phyloP scores from a whole-genome alignment of 139 green algal genomes.

The Volvox africanus region DNA sequence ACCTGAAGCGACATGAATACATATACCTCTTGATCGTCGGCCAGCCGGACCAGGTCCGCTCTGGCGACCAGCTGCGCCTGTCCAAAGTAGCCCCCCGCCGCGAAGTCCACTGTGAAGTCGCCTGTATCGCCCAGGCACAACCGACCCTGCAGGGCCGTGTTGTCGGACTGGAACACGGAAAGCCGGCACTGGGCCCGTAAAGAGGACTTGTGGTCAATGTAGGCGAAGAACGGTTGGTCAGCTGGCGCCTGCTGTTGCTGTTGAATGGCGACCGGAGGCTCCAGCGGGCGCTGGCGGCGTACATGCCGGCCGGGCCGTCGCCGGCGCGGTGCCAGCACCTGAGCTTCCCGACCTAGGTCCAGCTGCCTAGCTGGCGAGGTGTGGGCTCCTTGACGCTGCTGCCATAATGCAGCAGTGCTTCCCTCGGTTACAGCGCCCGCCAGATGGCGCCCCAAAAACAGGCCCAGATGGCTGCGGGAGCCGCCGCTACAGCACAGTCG shows the following conservation, averaged over 20 bases:
- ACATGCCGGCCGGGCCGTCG: neutral
- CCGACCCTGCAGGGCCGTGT: slow-evolving; percentile 1
- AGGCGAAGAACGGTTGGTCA: neutral
- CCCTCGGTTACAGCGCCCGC: neutral
- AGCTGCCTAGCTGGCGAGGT: neutral
- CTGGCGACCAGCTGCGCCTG: neutral
- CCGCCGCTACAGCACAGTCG: slow-evolving; percentile 10
- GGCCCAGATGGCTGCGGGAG: neutral
- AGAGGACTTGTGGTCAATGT: neutral
- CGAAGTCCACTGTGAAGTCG: slow-evolving; percentile 14
- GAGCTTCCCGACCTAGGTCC: neutral
- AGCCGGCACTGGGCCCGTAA: slow-evolving; percentile 30
- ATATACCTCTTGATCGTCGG: neutral
- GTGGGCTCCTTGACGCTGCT: neutral
- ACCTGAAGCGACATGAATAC: slow-evolving; percentile 31
- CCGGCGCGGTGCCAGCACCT: neutral
- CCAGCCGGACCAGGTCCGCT: neutral
- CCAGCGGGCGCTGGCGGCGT: neutral
- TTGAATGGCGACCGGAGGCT: neutral
- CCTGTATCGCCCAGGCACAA: slow-evolving; percentile 29
- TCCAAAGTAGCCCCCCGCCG: slow-evolving; percentile 32
- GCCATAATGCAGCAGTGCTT: neutral
- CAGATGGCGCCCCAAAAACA: slow-evolving; percentile 31
- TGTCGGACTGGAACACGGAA: slow-evolving; percentile 9
- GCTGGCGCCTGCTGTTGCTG: neutral